These are phyloP conservation scores for Colletotrichum limetticola DNA, from an alignment of 2,329 filamentous ascomycete genomes.

Conservation along the genomic window DNA sequence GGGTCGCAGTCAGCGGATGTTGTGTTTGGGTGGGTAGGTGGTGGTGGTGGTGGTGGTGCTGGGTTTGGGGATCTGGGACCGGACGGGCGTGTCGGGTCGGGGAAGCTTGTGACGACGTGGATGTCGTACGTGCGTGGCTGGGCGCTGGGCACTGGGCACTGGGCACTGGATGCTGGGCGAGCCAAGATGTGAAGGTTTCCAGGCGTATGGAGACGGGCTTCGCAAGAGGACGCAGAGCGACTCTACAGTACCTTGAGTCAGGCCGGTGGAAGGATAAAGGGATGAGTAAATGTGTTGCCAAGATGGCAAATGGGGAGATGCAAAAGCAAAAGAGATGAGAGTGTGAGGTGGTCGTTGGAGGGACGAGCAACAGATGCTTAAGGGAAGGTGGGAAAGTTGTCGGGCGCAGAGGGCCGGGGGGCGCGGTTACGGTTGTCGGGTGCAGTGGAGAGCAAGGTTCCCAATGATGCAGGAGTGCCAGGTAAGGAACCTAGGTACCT, in stretches of 20 bases:
- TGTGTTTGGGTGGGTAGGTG: background rate
- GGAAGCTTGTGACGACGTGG: conserved; percentile 29
- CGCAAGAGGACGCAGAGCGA: background rate
- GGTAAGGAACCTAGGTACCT: background rate
- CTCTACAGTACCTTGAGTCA: no score
- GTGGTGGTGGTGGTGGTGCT: background rate
- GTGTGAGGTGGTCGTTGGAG: background rate
- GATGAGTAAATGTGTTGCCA: background rate
- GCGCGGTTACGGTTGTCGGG: background rate
- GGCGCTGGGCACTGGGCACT: background rate
- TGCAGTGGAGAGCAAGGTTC: background rate
- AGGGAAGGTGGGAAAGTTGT: background rate
- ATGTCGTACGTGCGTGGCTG: conserved; percentile 1
- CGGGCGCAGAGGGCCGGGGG: conserved; percentile 3
- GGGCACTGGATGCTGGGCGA: background rate
- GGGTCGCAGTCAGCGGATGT: background rate
- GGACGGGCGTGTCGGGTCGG: conserved; percentile 23
- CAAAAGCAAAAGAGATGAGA: background rate
- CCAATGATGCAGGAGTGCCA: background rate
- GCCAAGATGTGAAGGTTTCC: background rate
- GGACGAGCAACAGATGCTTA: conserved; percentile 11
- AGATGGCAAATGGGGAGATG: background rate
- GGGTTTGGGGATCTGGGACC: background rate
- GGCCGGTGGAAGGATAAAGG: background rate
- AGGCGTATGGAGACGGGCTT: background rate